These are phyloP conservation scores for Xanthoconium purpureum DNA, from an alignment of 768 basidiomycete genomes.

Conservation along the genomic window DNA sequence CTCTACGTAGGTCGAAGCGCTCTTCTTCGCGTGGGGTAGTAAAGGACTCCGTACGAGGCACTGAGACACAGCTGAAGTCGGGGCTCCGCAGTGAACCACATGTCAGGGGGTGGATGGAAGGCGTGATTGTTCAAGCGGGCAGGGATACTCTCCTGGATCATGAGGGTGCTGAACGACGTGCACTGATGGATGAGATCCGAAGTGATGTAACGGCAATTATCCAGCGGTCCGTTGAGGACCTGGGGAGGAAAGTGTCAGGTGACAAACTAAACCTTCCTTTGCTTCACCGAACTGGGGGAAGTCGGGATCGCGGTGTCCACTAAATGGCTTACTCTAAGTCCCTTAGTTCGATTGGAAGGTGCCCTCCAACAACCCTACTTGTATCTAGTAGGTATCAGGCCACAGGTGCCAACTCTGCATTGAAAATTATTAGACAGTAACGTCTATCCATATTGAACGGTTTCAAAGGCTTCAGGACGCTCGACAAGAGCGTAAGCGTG, in stretches of 20 bases:
- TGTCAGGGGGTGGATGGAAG: constrained; percentile 16
- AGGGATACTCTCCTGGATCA: constrained; percentile 1
- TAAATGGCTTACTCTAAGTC: not conserved
- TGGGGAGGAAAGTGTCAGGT: constrained; percentile 52
- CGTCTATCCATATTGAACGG: not conserved
- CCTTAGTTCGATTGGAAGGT: not conserved
- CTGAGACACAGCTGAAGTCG: not conserved
- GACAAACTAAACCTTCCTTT: constrained; percentile 24
- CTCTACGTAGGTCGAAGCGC: not conserved
- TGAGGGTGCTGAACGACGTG: constrained; percentile 5
- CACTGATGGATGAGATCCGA: constrained; percentile 41
- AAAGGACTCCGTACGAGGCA: not conserved
- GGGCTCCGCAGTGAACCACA: not conserved
- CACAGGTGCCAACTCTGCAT: not conserved
- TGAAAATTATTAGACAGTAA: not conserved
- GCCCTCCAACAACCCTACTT: not conserved
- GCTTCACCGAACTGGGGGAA: not conserved
- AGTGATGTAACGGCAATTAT: constrained; percentile 54
- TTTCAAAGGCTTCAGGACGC: too few species aligned
- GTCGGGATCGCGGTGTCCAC: not conserved
- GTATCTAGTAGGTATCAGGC: not conserved
- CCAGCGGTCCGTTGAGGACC: constrained; percentile 49
- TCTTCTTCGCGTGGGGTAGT: not conserved
- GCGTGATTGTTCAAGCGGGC: constrained; percentile 1
- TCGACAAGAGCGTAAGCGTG: too few species aligned